Evolutionary conservation across 2,329 filamentous ascomycete genomes (phyloP).

Genomic region (Pestalotiopsis sp.): DNA sequence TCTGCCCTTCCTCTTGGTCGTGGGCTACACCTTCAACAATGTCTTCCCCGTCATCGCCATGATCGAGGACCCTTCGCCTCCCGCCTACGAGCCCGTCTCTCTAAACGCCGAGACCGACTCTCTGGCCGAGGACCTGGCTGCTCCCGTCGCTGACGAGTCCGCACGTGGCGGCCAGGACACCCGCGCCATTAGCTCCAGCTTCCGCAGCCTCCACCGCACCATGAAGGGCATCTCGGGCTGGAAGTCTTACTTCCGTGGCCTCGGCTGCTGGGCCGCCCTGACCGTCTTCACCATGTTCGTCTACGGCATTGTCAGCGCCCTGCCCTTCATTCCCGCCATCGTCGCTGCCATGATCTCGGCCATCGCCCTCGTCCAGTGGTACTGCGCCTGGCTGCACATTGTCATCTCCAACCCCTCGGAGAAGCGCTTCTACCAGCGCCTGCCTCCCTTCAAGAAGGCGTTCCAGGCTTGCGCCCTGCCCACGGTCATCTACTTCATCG

Average conservation of each 20-base stretch:
- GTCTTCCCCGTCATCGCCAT: conserved; percentile 57
- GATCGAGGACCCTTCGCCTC: conserved; percentile 57
- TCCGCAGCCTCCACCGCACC: conserved; percentile 51
- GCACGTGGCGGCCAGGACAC: conserved; percentile 28
- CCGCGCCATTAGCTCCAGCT: conserved; percentile 48
- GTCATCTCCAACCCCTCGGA: conserved; percentile 71
- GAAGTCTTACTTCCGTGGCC: conserved; percentile 68
- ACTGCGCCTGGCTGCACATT: conserved; percentile 81
- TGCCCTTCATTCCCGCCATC: conserved; percentile 35
- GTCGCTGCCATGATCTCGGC: conserved; percentile 56
- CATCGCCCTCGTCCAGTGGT: conserved; percentile 65
- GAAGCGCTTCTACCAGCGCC: conserved; percentile 66
- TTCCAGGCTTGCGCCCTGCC: conserved; percentile 71
- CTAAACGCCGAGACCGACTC: conserved; percentile 39
- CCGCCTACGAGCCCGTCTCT: conserved; percentile 53
- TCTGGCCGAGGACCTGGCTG: conserved; percentile 29
- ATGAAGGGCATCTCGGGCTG: conserved; percentile 65
- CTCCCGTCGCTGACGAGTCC: conserved; percentile 37
- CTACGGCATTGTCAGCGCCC: conserved; percentile 42
- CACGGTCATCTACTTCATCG: conserved; percentile 61
- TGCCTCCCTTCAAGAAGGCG: conserved; percentile 63
- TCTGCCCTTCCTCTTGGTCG: conserved; percentile 43
- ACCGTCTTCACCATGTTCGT: conserved; percentile 34
- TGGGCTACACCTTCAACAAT: conserved; percentile 49
- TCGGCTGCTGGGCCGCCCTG: conserved; percentile 50